Base-by-base conservation (phyloP, 2,329 filamentous ascomycete species). In the Monosporascus sp. region DNA sequence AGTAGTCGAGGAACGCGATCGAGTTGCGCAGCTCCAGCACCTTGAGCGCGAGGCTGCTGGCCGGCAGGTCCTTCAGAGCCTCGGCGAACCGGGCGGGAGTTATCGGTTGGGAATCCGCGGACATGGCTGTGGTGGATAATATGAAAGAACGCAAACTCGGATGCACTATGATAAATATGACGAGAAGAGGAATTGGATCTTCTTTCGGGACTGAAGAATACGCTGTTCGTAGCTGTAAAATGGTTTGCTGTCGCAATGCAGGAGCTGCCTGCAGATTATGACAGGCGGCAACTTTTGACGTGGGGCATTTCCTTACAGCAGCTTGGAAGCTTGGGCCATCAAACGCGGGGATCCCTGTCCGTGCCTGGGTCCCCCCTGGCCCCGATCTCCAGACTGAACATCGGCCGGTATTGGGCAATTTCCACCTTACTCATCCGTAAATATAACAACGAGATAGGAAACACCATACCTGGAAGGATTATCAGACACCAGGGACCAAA, bases 1-100 rank as follows among this genome's bases (percentile, higher is more conserved):
- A 88, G 69, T 85, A 84, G 64, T 86, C 81, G 26, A 92, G 83
- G 70, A 92, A 87, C 24, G 81, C 78, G 66, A 91, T 86, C 62
- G 79, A 83, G 78, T 91, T 91, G 67, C 82, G 83, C 57, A 92
- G 78, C 69, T 92, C 89, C 66, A 87, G 81, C 55, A 87, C 82
- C 71, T 91, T 91, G 70, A 87, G 78, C 71, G 88, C 85, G 7
- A 92, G 84, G 53, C 80, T 80, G 57, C 81, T 78, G 59, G 86
- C 68, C 41, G 87, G 82, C 52, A 92, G 83, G 56, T 85, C 81
- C 59, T 79, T 75, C 60, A 92, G 78, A 24, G 88, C 88, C 56
- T 77, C 74, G 65, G 85, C 82, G 74, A 90, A 90, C 66, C 80
- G 81, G 19, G 75, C 69, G 26, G 83, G 74, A 46, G 79, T 72